These are phyloP conservation scores for Stenogyne calaminthoides DNA, from an alignment of 305 asterid species.

Conservation along the genomic window DNA sequence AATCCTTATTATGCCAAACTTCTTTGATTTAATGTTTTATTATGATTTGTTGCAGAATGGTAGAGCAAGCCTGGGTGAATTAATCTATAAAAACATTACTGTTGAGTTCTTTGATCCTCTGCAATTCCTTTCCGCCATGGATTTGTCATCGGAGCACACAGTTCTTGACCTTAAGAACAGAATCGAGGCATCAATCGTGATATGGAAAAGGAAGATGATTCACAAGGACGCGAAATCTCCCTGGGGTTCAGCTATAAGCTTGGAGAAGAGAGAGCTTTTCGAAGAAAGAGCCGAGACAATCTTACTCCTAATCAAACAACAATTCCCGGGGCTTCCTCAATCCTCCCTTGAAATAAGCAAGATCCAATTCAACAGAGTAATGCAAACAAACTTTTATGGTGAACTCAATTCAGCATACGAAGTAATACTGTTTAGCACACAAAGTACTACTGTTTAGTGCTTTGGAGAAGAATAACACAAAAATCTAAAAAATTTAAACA, in stretches of 20 bases:
- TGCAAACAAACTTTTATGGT: constrained; percentile 4
- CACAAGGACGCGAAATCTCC: constrained; percentile 66
- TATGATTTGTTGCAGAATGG: constrained; percentile 58
- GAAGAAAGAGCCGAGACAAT: constrained; percentile 89
- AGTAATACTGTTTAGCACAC: too few relatives aligned
- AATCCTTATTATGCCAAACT: too few relatives aligned
- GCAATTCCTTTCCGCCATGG: constrained; percentile 66
- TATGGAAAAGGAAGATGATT: constrained; percentile 85
- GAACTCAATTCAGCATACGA: too few relatives aligned
- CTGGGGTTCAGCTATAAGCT: constrained; percentile 76
- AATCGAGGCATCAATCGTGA: constrained; percentile 89
- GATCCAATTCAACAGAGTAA: constrained; percentile 70
- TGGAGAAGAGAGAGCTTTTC: constrained; percentile 83
- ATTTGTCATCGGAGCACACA: constrained; percentile 79
- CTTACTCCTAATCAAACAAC: constrained; percentile 69
- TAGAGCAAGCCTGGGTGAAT: constrained; percentile 79
- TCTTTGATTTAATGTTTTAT: not conserved
- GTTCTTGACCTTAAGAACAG: constrained; percentile 81
- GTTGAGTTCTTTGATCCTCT: constrained; percentile 72
- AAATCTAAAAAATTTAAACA: too few relatives aligned
- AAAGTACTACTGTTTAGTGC: too few relatives aligned
- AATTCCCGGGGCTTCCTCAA: constrained; percentile 82
- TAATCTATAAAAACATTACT: constrained; percentile 68
- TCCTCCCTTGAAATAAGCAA: constrained; percentile 89
- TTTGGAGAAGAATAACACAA: too few relatives aligned